Conservation (phyloP, 2,329 filamentous ascomycete genomes). For the Ascochyta fabae region DNA sequence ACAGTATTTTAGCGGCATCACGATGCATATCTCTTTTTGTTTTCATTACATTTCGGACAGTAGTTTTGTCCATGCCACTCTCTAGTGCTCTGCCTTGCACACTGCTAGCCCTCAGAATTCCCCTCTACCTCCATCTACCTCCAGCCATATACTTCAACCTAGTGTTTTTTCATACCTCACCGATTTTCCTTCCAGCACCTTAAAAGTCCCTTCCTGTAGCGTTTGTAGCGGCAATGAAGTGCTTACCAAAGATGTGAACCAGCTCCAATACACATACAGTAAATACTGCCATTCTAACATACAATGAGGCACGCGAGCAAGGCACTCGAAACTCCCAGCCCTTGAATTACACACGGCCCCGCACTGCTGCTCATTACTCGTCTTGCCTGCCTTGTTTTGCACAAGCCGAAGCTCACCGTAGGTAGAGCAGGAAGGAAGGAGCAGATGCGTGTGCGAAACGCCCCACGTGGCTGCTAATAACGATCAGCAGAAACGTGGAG, state of each 20-base stretch:
- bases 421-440: too few species aligned
- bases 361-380: not conserved
- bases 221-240: conserved; percentile 14
- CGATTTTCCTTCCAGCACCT: not conserved
- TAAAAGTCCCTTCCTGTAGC: conserved; percentile 14
- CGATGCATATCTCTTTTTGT: conserved; percentile 14
- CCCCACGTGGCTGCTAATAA: conserved; percentile 13
- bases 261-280: too few species aligned
- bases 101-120: not conserved
- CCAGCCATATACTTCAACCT: not conserved
- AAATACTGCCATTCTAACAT: too few species aligned
- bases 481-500: conserved; percentile 12
- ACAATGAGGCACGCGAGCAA: not conserved
- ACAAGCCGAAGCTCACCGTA: conserved; percentile 10
- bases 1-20: conserved; percentile 18
- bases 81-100: conserved; percentile 10
- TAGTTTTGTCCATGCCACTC: conserved; percentile 21
- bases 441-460: not conserved
- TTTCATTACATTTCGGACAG: conserved; percentile 12
- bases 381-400: not conserved
- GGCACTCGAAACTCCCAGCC: not conserved
- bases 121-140: not conserved
- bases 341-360: not conserved
- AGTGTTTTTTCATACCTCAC: not conserved
- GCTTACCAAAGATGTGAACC: not conserved